Evolutionary conservation across 2,329 filamentous ascomycete genomes (phyloP), one percentile per base, ranked within the genome.

Genomic region (Cladosporium sp.): DNA sequence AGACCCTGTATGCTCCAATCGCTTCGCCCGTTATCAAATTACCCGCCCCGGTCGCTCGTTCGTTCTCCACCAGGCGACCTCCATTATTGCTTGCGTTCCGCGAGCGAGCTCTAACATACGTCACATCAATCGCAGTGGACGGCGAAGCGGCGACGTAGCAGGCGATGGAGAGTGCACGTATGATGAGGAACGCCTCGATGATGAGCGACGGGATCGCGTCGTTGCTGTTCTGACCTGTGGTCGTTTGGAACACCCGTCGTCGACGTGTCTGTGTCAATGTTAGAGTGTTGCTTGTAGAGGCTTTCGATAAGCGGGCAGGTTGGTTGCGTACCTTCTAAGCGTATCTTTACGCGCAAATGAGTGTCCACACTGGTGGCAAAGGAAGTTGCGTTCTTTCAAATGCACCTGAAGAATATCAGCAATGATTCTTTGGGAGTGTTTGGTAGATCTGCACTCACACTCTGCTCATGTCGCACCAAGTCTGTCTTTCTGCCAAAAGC

Each of bases 401-500:
- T 96, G 92, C 12, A 95, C 90, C 80, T 86, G 74, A 6, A 49
- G 0, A 26, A 36, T n/a, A 54, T 72, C 65, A 73, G 68, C 64
- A 10, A 59, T 8, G 11, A 14, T 3, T n/a, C 57, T 15, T 47
- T 14, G 6, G 86, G 81, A 74, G 89, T 83, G 70, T 85, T 79
- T 63, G 58, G 24, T 32, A 4, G 36, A 28, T 24, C 44, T 26
- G 34, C 32, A 78, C 84, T 78, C 76, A 86, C 85, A 69, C 82
- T 85, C 68, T 82, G 77, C 59, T 81, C 74, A 74, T 87, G 85
- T 67, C 87, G 80, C 51, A 79, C 78, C 28, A 96, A 83, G 76
- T 96, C 93, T 1, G 92, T 93, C 78, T 90, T 93, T 72, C 93
- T 86, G 21, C 92, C 91, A 77, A 96, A 96, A 61, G 87, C 86